Percentiles rank a stretch among this genome's conserved stretches.
Conservation (phyloP, 1,139 yeast genomes). For the Entelexis sorbosivorans region DNA sequence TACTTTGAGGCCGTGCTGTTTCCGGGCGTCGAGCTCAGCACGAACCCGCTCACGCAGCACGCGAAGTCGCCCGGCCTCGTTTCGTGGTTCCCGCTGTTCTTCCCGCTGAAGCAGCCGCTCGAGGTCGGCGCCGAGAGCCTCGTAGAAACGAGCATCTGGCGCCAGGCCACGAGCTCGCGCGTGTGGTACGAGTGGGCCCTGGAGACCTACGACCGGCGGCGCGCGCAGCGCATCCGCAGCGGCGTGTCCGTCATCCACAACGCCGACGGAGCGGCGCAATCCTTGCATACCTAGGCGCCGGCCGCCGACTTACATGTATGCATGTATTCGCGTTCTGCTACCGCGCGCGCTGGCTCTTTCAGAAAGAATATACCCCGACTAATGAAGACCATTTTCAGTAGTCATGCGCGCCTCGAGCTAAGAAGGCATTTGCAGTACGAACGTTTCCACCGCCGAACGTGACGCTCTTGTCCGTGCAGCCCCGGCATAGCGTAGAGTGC, state of each 20-base stretch:
- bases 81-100: conserved; percentile 66
- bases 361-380: too few relatives aligned
- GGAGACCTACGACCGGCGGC: conserved; percentile 36
- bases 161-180: conserved; percentile 33
- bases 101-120: conserved; percentile 51
- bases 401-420: too few relatives aligned
- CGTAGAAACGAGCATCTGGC: conserved; percentile 41
- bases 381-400: too few relatives aligned
- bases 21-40: conserved; percentile 46
- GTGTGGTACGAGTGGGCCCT: conserved; percentile 73
- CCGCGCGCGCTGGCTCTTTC: too few relatives aligned
- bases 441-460: too few relatives aligned
- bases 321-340: too few relatives aligned
- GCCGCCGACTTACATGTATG: not conserved
- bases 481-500: too few relatives aligned
- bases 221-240: conserved; percentile 10
- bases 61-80: conserved; percentile 44
- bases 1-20: conserved; percentile 59
- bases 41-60: conserved; percentile 38
- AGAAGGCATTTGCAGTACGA: too few relatives aligned
- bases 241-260: conserved; percentile 15
- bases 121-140: conserved; percentile 44
- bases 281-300: conserved; percentile 3
- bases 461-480: too few relatives aligned
- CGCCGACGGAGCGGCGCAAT: conserved; percentile 13